Base-by-base conservation (phyloP, 495 filamentous ascomycete genomes). In the Neurospora pannonica region DNA sequence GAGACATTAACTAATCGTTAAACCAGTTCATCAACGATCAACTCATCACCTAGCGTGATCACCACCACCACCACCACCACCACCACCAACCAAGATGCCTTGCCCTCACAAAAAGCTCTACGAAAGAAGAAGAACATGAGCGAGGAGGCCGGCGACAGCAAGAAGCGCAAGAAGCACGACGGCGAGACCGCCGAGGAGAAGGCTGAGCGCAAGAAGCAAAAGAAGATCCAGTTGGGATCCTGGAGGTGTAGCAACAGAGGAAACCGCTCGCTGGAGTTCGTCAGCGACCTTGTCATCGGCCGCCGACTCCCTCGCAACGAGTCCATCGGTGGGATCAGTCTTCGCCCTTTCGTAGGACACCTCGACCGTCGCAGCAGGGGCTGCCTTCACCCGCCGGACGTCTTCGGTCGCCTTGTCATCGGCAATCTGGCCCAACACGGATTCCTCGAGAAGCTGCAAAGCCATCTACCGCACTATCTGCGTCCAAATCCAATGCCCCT, bases 381-480 rank as follows among this genome's bases (percentile, higher is more conserved):
- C 42, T 46, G 15, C 39, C 39, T 13, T 40, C 11, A 17, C 39
- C 39, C 39, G 39, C 39, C 11, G 39, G 13, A 5, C 17, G 40
- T 42, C 40, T 42, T 17, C 40, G 40, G 40, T 42, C 40, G 40
- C 40, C 40, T 42, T 42, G 40, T 42, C 40, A 42, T 19, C 40
- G 40, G 40, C 40, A 17, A 17, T 3, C 40, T 42, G 4, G 15
- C 15, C 40, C 40, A 19, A 19, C 17, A 3, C 40, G 40, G 40
- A 7, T 19, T 42, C 15, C 4, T 43, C 40, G 40, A 28, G 73
- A 76, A 8, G 13, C 73, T n/a, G 38, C 71, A 6, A 82, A 78
- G 73, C 19, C 74, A 3, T 74, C 76, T 11, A 48, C 69, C 2
- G 17, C 74, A 21, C 77, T 78, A 39, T 38, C 73, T 17, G n/a